Percentiles rank a stretch among this genome's conserved stretches.
Evolutionary conservation across 257 asterid genomes (phyloP).

Genomic region (Nyctanthes arbortristis): DNA sequence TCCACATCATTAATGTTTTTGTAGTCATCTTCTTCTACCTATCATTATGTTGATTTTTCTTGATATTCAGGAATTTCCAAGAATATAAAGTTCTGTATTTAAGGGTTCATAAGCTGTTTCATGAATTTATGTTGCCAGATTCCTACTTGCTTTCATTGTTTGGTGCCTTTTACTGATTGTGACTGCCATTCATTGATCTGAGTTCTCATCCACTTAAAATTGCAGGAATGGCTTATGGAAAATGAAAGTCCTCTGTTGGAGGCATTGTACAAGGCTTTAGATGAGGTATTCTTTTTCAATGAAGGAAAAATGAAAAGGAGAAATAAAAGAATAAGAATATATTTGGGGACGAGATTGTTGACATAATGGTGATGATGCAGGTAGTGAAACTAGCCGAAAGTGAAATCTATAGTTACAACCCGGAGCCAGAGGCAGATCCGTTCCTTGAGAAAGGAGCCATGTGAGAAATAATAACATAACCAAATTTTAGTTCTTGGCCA

Average conservation of each 20-base stretch:
- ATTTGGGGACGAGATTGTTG: background rate
- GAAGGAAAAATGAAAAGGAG: background rate
- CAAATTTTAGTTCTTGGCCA: conserved; percentile 3
- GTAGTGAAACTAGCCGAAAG: conserved; percentile 87
- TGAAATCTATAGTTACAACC: conserved; percentile 87
- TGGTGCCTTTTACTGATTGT: conserved; percentile 3
- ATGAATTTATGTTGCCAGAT: background rate
- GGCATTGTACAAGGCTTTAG: conserved; percentile 76
- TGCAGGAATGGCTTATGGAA: conserved; percentile 87
- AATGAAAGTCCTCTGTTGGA: conserved; percentile 66
- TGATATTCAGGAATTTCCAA: no score
- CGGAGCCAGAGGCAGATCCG: conserved; percentile 88
- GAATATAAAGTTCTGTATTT: background rate
- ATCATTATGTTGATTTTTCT: background rate
- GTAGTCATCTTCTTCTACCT: background rate
- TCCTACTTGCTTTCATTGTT: background rate
- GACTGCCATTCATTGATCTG: conserved; percentile 1
- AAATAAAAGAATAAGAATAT: no score
- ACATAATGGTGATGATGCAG: conserved; percentile 44
- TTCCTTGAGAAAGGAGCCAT: conserved; percentile 84
- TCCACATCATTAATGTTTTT: background rate
- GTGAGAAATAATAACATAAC: conserved; percentile 38
- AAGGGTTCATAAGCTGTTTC: background rate
- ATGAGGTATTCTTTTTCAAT: conserved; percentile 66
- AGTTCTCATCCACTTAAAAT: conserved; percentile 18